Percentiles rank a stretch among this genome's conserved stretches.
Evolutionary conservation across 371 early-diverging fungal genomes (phyloP).

Genomic region (Haplosporangium sp.): DNA sequence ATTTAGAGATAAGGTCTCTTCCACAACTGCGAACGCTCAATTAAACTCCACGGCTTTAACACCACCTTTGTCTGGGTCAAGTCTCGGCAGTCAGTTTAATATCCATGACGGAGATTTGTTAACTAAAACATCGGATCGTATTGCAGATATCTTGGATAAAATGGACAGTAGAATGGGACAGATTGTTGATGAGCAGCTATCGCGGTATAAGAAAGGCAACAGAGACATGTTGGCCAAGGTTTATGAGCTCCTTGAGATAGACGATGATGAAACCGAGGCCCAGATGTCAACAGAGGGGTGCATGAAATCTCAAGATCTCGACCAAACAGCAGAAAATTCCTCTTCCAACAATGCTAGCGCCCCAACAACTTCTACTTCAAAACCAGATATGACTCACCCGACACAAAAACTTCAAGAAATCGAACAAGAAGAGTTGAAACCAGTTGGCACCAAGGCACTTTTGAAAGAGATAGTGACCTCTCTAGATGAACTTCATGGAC

Average conservation of each 20-base stretch:
- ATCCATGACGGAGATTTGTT: background rate
- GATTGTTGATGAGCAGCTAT: constrained; percentile 42
- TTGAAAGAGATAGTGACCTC: constrained; percentile 15
- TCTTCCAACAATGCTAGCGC: background rate
- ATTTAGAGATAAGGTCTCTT: constrained; percentile 13
- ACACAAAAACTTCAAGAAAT: background rate
- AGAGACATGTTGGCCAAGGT: constrained; percentile 29
- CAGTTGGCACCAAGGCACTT: constrained; percentile 7
- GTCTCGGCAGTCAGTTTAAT: background rate
- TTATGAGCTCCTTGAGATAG: constrained; percentile 25
- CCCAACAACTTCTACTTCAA: background rate
- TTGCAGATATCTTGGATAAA: constrained; percentile 34
- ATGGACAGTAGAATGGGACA: constrained; percentile 35
- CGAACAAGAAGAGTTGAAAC: background rate
- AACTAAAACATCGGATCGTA: constrained; percentile 36
- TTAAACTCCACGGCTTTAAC: background rate
- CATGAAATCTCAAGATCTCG: background rate
- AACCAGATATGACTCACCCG: background rate
- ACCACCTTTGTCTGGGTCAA: background rate
- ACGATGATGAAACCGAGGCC: constrained; percentile 15
- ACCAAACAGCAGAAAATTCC: background rate
- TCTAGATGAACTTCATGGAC: constrained; percentile 6
- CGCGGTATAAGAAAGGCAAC: constrained; percentile 33
- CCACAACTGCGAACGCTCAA: background rate
- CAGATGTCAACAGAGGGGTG: background rate